phyloP scores from a whole-genome alignment of 2,329 filamentous ascomycete genomes.

The Fusarium abutilonis region DNA sequence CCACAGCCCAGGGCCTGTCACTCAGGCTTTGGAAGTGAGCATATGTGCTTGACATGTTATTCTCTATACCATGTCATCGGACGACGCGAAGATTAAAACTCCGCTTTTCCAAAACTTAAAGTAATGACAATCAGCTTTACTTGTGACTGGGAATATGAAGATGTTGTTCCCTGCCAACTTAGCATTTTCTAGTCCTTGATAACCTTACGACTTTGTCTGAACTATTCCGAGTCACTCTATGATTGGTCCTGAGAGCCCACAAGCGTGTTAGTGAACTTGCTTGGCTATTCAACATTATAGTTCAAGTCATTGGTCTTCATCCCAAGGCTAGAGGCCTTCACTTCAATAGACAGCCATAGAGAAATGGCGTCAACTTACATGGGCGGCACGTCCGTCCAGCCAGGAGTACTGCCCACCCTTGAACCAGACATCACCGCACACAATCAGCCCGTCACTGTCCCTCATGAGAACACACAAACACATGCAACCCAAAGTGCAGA shows the following conservation, averaged over 20 bases:
- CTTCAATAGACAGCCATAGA: too few species aligned
- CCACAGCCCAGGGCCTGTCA: slow-evolving; percentile 10
- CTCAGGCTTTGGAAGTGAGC: slow-evolving; percentile 3
- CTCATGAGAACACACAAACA: not conserved
- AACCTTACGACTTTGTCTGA: too few species aligned
- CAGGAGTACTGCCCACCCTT: not conserved
- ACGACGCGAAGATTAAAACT: not conserved
- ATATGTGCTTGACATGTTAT: not conserved
- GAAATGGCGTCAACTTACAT: slow-evolving; percentile 15
- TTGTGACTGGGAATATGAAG: not conserved
- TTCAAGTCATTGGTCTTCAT: too few species aligned
- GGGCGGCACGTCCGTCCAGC: not conserved
- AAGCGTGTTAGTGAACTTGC: not conserved
- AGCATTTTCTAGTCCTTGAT: too few species aligned
- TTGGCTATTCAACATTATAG: not conserved
- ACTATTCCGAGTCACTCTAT: too few species aligned
- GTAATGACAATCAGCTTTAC: too few species aligned
- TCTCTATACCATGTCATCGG: not conserved
- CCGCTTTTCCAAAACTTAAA: not conserved
- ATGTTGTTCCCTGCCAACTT: not conserved
- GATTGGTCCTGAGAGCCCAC: slow-evolving; percentile 1
- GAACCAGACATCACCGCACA: not conserved
- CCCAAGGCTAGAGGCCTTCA: too few species aligned
- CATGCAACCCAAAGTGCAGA: slow-evolving; percentile 4
- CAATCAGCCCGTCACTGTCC: not conserved